Conservation (phyloP, 202 grass and related monocot species). For the Eragrostis tef region DNA sequence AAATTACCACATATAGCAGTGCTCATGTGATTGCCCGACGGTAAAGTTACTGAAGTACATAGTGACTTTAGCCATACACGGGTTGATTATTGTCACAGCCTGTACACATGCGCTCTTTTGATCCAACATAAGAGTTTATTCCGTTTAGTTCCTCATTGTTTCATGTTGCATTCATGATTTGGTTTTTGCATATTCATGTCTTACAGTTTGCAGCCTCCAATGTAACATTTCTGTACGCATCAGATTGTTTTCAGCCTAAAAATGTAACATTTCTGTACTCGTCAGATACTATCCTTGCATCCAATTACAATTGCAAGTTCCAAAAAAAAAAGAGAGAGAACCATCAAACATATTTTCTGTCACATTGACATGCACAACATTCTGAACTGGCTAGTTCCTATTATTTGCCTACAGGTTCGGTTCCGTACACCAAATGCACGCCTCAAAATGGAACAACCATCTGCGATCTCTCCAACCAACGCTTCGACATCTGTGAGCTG, state of each 20-base stretch:
- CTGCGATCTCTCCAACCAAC: constrained; percentile 62
- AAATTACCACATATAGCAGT: not conserved
- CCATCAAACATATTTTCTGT: not conserved
- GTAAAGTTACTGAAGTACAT: constrained; percentile 28
- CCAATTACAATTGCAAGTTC: not conserved
- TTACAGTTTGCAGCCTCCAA: not conserved
- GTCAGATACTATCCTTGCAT: not conserved
- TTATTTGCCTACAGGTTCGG: constrained; percentile 33
- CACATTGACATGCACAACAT: constrained; percentile 5
- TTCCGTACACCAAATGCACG: constrained; percentile 52
- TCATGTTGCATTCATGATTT: constrained; percentile 13
- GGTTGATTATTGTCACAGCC: not conserved
- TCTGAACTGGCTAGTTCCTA: not conserved
- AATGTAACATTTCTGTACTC: too few relatives aligned
- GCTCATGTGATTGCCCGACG: not conserved
- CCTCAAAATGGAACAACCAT: constrained; percentile 32
- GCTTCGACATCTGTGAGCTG: constrained; percentile 65
- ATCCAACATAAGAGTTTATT: not conserved
- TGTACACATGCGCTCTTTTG: not conserved
- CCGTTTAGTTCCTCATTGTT: not conserved
- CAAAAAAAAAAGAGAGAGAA: not conserved
- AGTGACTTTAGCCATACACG: not conserved
- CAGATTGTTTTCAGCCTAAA: too few relatives aligned
- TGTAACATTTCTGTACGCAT: not conserved
- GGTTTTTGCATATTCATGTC: not conserved